These are phyloP conservation scores for Zygotorulaspora sp. DNA, from an alignment of 805 yeast species.

Conservation along the genomic window DNA sequence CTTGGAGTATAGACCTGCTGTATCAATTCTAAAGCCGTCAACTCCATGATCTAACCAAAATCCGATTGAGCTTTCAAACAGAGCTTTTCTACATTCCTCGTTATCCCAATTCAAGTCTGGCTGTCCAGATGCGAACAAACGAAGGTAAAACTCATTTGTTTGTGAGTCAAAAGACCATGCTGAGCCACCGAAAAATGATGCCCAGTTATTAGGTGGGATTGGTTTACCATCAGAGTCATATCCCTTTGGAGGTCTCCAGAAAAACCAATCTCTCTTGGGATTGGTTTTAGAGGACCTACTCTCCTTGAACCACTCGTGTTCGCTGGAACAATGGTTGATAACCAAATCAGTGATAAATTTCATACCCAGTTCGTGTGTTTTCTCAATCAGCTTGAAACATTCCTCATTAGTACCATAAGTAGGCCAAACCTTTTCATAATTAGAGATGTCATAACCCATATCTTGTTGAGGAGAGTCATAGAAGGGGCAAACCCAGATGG, in stretches of 20 bases:
- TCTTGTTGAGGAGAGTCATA: slow-evolving; percentile 57
- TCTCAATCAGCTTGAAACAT: slow-evolving; percentile 45
- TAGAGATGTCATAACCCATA: slow-evolving; percentile 59
- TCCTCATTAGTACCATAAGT: slow-evolving; percentile 52
- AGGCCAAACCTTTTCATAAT: slow-evolving; percentile 51
- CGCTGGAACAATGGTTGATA: slow-evolving; percentile 53
- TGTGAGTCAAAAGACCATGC: slow-evolving; percentile 55
- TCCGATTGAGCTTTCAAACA: slow-evolving; percentile 45
- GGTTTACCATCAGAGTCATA: slow-evolving; percentile 47
- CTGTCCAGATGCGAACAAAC: slow-evolving; percentile 49
- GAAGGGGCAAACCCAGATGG: slow-evolving; percentile 55
- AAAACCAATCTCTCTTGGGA: slow-evolving; percentile 58
- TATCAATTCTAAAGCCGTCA: slow-evolving; percentile 57
- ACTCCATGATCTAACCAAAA: slow-evolving; percentile 55
- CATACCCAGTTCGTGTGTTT: slow-evolving; percentile 47
- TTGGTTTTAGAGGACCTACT: slow-evolving; percentile 46
- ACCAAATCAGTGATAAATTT: slow-evolving; percentile 52
- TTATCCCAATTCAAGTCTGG: slow-evolving; percentile 66
- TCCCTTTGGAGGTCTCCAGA: slow-evolving; percentile 50
- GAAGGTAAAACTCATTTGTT: slow-evolving; percentile 53
- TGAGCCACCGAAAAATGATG: slow-evolving; percentile 47
- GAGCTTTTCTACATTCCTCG: slow-evolving; percentile 27
- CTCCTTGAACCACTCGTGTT: slow-evolving; percentile 57
- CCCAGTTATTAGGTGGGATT: slow-evolving; percentile 56
- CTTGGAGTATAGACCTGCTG: slow-evolving; percentile 51